Conservation (phyloP, 2,329 filamentous ascomycete species). For the Trichoderma atrobrunneum region DNA sequence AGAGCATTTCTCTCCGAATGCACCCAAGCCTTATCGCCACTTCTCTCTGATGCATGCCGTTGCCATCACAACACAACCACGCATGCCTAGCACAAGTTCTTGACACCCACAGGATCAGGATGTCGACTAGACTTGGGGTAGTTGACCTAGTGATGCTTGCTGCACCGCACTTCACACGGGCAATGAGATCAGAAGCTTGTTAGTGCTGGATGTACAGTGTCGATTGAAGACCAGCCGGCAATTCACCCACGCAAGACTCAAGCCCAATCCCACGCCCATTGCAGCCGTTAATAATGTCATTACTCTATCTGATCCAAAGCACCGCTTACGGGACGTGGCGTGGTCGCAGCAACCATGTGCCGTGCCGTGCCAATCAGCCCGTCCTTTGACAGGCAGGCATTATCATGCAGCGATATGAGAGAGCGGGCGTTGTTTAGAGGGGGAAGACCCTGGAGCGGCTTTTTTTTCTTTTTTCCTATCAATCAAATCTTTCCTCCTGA, state of each 20-base stretch:
- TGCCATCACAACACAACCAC: conserved; percentile 11
- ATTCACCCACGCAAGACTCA: neutral
- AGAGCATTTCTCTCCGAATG: conserved; percentile 1
- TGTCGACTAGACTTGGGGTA: neutral
- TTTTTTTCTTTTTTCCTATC: neutral
- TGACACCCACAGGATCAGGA: neutral
- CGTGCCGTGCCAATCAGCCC: neutral
- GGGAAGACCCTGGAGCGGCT: neutral
- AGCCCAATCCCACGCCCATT: neutral
- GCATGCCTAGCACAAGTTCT: neutral
- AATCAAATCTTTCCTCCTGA: neutral
- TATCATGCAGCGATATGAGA: neutral
- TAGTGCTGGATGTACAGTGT: neutral
- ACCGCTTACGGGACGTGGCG: conserved; percentile 15
- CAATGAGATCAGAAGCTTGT: neutral
- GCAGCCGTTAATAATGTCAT: conserved; percentile 5
- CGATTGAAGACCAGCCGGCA: neutral
- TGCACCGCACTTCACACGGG: neutral
- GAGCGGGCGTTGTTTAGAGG: conserved; percentile 3
- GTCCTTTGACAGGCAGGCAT: neutral
- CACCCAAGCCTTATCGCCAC: neutral
- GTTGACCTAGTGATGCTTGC: conserved; percentile 3
- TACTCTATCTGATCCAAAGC: neutral
- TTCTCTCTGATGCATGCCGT: neutral
- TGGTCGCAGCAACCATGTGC: conserved; percentile 15